Base-by-base conservation (phyloP, 225 moss, liverwort and hornwort species). In the Climacium dendroides region DNA sequence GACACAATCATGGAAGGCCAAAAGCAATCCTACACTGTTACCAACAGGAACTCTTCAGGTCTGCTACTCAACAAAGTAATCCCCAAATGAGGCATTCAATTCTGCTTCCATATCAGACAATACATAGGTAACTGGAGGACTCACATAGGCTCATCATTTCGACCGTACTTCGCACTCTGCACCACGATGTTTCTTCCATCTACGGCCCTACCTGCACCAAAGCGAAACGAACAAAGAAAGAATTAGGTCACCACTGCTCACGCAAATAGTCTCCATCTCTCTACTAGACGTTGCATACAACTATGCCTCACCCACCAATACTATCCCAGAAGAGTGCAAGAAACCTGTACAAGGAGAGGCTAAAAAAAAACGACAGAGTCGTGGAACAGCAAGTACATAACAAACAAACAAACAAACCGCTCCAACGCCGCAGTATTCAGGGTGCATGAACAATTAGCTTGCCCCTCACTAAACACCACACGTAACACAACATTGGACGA, bases 241-340 rank as follows among this genome's bases (percentile, higher is more conserved):
- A 78, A 80, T 69, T 87, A 87, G 80, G 75, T 43, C 72, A 76
- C 47, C 57, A 81, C 39, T 62, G 29, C 63, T 22, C 41, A 90
- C 85, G 87, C 83, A 94, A 88, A 91, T 92, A 61, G 92, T 92
- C 71, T 92, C 93, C 93, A 92, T 88, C 87, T 91, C 94, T 63
- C 91, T 89, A 80, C 91, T 93, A 88, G 89, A 91, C 61, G 90
- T 92, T 39, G 94, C 94, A 77, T 91, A 92, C 90, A 71, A 95
- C 93, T 89, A 92, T 95, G 80, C 93, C 92, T 78, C 93, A 89
- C 74, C 92, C 97, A 89, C 91, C 93, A 66, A 93, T 92, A 91
- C 90, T 93, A 74, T 92, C 72, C 93, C 92, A 90, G 93, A 89
- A 89, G 79, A 86, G 87, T 74, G 89, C 59, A 90, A 93, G 85